Evolutionary conservation across 2,329 filamentous ascomycete species (phyloP), one percentile per base, ranked within the genome.

Genomic region (Fusarium paranaense): DNA sequence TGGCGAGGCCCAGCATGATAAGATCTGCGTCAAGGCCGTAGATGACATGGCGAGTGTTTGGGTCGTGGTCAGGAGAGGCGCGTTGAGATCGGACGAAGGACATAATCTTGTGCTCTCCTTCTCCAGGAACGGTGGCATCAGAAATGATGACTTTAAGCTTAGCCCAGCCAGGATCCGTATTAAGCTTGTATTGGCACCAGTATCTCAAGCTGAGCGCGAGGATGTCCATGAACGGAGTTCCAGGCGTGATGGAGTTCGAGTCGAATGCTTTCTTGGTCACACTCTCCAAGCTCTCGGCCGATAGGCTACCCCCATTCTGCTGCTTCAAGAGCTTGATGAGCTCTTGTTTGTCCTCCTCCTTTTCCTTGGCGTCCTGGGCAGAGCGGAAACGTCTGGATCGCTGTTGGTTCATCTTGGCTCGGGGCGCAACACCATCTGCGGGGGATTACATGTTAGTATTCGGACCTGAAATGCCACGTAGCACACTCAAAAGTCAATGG

Each of bases 41-140:
- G 72, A 99, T 98, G 78, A 99, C 97, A 85, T 99, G 97, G 70
- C 94, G 93, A 25, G 97, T 98, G 82, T 99, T 98, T 27, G 97
- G 97, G 80, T 99, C 93, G 83, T 99, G 95, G 74, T 97, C 93
- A 6, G 95, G 93, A 62, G 94, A 97, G 59, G 93, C 91, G 79
- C 97, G 92, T 83, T 99, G 97, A 40, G 96, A 98, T 79, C 97
- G 92, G 75, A 99, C 91, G 82, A 98, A 99, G 77, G 97, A 92
- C 97, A 99, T 99, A 80, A 99, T 98, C 84, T 99, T 99, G 84
- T 99, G 97, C 85, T 99, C 97, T 81, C 97, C 97, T 85, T 99
- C 97, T 81, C 97, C 97, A 64, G 97, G 97, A 42, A 99, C 95
- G 45, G 96, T 98, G 63, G 97, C 96, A 86, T 99, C 97, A 10